Evolutionary conservation across 2,329 filamentous ascomycete species (phyloP), one percentile per base, ranked within the genome.

Genomic region (Ophidiomyces ophidiicola): DNA sequence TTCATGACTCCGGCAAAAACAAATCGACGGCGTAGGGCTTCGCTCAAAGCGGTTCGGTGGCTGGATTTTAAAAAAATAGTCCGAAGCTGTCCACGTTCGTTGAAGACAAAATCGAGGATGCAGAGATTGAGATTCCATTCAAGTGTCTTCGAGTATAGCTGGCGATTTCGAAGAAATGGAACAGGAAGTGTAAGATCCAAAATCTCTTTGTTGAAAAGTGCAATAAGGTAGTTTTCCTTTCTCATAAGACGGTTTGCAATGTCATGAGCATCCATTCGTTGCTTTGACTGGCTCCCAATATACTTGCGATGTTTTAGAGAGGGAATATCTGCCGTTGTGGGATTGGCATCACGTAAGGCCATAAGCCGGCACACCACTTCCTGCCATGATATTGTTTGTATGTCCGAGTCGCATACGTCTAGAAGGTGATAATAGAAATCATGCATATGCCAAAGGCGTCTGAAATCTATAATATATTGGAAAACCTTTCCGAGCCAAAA

Each of bases 171-270:
- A 2, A 94, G 53, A 46, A 94, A 87, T 0, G 90, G 90, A 2
- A 98, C 61, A 1, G 85, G 84, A 2, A 94, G 71, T 0, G 82
- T 86, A 32, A 96, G 68, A 54, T 98, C 80, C 29, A 98, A 62
- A 25, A 96, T 76, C 45, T 96, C 90, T 59, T 98, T 96, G 67
- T 98, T 98, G 64, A 96, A 85, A 52, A 98, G 70, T 3, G 90
- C 90, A 52, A 98, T 94, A 46, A 94, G 74, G 52, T 94, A 98
- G 54, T 98, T 98, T 46, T 94, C 88, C 54, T 84, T 82, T 43
- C 90, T 80, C 90, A 98, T 96, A 32, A 98, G 64, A 21, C 90
- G 77, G 55, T 96, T 98, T 5, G 90, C 90, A 57, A 98, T 96
- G 54, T 94, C 90, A 52, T 94, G 85, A 7, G 90, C 90, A 60